Conservation (phyloP, 2,329 filamentous ascomycete genomes). For the Fusarium sp. region DNA sequence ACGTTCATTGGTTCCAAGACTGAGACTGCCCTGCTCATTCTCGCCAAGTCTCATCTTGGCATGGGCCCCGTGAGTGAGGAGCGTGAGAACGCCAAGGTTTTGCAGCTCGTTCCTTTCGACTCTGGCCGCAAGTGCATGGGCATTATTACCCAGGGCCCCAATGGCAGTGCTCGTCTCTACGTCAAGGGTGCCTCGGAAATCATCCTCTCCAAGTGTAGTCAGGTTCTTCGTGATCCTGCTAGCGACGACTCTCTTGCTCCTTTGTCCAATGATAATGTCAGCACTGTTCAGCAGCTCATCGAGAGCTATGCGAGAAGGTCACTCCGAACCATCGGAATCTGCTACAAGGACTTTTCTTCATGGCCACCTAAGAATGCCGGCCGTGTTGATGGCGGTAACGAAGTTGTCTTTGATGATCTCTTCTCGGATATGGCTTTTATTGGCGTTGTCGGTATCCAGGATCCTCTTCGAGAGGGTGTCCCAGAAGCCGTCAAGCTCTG, state of each 20-base stretch:
- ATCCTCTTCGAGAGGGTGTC: constrained; percentile 82
- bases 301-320: constrained; percentile 83
- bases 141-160: constrained; percentile 64
- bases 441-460: constrained; percentile 82
- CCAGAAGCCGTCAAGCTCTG: constrained; percentile 78
- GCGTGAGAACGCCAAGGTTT: constrained; percentile 68
- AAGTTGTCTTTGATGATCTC: constrained; percentile 74
- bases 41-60: constrained; percentile 74
- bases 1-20: constrained; percentile 84
- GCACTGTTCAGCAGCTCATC: constrained; percentile 75
- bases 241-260: constrained; percentile 56
- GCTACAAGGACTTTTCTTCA: constrained; percentile 84
- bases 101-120: constrained; percentile 81
- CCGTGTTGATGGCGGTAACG: constrained; percentile 66
- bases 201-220: constrained; percentile 67
- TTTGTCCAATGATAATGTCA: constrained; percentile 65
- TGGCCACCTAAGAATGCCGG: constrained; percentile 81
- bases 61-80: constrained; percentile 75
- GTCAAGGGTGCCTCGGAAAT: constrained; percentile 76
- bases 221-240: constrained; percentile 64
- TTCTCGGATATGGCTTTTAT: constrained; percentile 77
- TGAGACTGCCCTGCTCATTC: constrained; percentile 78
- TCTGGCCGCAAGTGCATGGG: constrained; percentile 81
- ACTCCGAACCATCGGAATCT: constrained; percentile 84
- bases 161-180: constrained; percentile 66